Conservation (phyloP, 2,329 filamentous ascomycete species). For the Xylaria sp. region DNA sequence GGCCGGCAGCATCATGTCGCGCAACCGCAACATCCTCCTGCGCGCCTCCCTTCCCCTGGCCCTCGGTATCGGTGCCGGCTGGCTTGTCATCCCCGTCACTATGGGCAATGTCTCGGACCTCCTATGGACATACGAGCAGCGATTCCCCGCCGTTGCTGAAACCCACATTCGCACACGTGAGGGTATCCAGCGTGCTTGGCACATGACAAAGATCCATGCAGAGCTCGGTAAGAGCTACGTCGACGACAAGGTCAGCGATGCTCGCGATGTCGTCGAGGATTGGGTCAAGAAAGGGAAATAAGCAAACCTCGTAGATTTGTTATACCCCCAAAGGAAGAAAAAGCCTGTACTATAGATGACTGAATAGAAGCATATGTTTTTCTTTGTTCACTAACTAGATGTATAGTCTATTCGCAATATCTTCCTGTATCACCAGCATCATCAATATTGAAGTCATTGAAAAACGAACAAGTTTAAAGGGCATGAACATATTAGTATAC, state of each 20-base stretch:
- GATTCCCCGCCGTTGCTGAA: constrained; percentile 83
- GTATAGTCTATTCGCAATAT: neutral
- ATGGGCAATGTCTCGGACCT: constrained; percentile 89
- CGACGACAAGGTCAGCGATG: constrained; percentile 81
- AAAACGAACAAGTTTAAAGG: neutral
- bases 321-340: constrained; percentile 22
- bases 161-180: constrained; percentile 79
- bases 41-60: constrained; percentile 80
- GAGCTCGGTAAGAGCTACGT: constrained; percentile 76
- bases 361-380: constrained; percentile 44
- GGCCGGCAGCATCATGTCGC: constrained; percentile 90
- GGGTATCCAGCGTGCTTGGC: constrained; percentile 73
- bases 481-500: constrained; percentile 5
- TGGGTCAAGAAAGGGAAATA: constrained; percentile 94
- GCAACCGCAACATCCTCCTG: constrained; percentile 86
- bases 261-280: constrained; percentile 80
- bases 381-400: constrained; percentile 22
- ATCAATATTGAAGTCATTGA: neutral
- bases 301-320: constrained; percentile 38
- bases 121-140: constrained; percentile 92
- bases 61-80: constrained; percentile 84
- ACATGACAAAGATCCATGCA: constrained; percentile 79
- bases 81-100: constrained; percentile 86
- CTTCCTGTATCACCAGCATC: neutral
- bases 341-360: constrained; percentile 46